Evolutionary conservation across 2,329 filamentous ascomycete species (phyloP).

Genomic region (Phyllosticta paracitricarpa): DNA sequence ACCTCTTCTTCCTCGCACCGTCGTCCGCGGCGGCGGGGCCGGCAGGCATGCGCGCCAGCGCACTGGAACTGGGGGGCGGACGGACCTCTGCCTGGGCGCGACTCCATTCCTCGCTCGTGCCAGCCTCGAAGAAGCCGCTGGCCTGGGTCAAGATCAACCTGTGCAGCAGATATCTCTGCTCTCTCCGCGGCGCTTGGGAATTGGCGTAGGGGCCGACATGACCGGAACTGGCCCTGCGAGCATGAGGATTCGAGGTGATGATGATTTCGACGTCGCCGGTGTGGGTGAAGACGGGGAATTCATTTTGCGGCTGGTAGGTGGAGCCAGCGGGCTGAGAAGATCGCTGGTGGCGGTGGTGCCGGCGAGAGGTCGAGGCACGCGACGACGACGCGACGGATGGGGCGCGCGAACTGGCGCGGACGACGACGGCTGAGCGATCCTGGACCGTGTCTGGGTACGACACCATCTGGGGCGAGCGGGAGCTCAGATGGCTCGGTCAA

Average conservation of each 20-base stretch:
- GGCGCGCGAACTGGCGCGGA: constrained; percentile 41
- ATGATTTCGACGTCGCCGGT: constrained; percentile 90
- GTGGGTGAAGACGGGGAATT: constrained; percentile 84
- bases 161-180: constrained; percentile 81
- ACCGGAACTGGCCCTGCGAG: constrained; percentile 11
- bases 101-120: constrained; percentile 71
- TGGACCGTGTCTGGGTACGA: constrained; percentile 49
- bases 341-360: constrained; percentile 66
- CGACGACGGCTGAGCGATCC: constrained; percentile 43
- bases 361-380: constrained; percentile 34
- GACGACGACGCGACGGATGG: constrained; percentile 51
- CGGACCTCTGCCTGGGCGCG: constrained; percentile 24
- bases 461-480: constrained; percentile 40
- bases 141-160: constrained; percentile 78
- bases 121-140: constrained; percentile 88
- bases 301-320: constrained; percentile 65
- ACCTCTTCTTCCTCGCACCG: constrained; percentile 45
- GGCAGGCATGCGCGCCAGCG: constrained; percentile 32
- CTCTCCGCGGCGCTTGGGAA: constrained; percentile 48
- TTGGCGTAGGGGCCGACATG: background rate
- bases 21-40: constrained; percentile 20
- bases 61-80: constrained; percentile 18
- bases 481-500: background rate
- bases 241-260: constrained; percentile 35
- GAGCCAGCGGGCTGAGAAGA: constrained; percentile 63